Evolutionary conservation across 2,329 filamentous ascomycete genomes (phyloP).

Genomic region (Colletotrichum graminicola): DNA sequence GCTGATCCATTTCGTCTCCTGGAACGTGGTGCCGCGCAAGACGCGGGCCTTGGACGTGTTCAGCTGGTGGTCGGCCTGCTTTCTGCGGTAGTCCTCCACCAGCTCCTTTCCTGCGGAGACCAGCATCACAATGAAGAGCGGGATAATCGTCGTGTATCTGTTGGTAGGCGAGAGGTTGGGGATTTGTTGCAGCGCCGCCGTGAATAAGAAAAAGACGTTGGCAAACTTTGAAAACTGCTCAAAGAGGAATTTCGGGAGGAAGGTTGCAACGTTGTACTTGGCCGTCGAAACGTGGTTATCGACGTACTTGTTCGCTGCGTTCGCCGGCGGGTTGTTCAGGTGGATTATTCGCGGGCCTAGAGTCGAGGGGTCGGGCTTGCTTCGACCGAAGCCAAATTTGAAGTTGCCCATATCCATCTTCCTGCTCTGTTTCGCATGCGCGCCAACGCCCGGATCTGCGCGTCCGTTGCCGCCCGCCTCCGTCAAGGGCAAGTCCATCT

Average conservation of each 20-base stretch:
- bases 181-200: conserved; percentile 93
- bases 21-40: conserved; percentile 84
- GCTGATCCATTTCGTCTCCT: conserved; percentile 93
- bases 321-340: conserved; percentile 95
- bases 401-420: conserved; percentile 80
- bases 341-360: conserved; percentile 93
- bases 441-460: conserved; percentile 57
- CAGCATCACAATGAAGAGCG: conserved; percentile 87
- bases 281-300: conserved; percentile 98
- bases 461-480: conserved; percentile 70
- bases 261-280: conserved; percentile 95
- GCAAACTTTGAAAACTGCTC: conserved; percentile 99
- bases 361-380: conserved; percentile 89
- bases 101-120: conserved; percentile 97
- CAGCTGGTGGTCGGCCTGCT: conserved; percentile 85
- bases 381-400: conserved; percentile 90
- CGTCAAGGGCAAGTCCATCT: conserved; percentile 97
- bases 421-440: conserved; percentile 60
- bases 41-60: conserved; percentile 90
- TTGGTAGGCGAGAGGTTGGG: conserved; percentile 96
- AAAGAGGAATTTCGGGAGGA: conserved; percentile 95
- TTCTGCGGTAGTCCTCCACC: conserved; percentile 92
- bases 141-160: conserved; percentile 94
- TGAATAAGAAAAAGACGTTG: conserved; percentile 99
- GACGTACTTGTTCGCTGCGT: conserved; percentile 88